Conservation (phyloP, 2,329 filamentous ascomycete species). For the Camptophora hylomeconis region DNA sequence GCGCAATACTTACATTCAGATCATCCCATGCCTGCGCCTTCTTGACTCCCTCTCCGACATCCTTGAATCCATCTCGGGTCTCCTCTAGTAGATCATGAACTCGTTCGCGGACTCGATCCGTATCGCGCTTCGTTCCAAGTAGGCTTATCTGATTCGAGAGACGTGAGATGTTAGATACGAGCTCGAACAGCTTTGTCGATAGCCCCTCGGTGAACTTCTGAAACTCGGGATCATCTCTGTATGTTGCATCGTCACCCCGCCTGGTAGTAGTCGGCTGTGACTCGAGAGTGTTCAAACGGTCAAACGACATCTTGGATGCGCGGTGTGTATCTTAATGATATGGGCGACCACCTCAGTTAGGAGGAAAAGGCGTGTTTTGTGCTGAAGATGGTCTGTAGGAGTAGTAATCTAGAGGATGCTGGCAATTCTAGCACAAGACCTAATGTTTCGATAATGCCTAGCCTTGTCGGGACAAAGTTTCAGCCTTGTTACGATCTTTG, state of each 20-base stretch:
- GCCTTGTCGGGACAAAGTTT: background rate
- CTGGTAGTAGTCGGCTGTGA: conserved; percentile 58
- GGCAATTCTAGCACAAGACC: conserved; percentile 7
- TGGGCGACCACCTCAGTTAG: too few species aligned
- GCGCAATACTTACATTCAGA: conserved; percentile 48
- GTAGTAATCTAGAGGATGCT: conserved; percentile 11
- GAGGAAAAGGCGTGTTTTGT: too few species aligned
- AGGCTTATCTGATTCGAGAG: conserved; percentile 74
- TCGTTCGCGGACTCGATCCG: conserved; percentile 76
- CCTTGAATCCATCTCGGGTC: conserved; percentile 74
- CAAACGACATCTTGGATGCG: conserved; percentile 63
- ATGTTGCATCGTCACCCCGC: conserved; percentile 57
- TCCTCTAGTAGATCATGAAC: conserved; percentile 81
- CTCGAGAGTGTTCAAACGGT: conserved; percentile 73
- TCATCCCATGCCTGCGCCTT: conserved; percentile 79
- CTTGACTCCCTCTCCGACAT: conserved; percentile 88
- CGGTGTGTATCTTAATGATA: background rate
- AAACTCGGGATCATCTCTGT: conserved; percentile 89
- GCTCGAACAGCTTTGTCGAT: conserved; percentile 75
- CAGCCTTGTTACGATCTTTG: background rate
- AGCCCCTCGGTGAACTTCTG: conserved; percentile 67
- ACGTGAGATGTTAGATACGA: conserved; percentile 77
- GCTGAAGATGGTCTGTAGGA: conserved; percentile 3
- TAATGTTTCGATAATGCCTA: too few species aligned
- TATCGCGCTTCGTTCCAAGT: conserved; percentile 82